These are phyloP conservation scores for Boletus speciosus DNA, from an alignment of 768 basidiomycete genomes.

Conservation along the genomic window DNA sequence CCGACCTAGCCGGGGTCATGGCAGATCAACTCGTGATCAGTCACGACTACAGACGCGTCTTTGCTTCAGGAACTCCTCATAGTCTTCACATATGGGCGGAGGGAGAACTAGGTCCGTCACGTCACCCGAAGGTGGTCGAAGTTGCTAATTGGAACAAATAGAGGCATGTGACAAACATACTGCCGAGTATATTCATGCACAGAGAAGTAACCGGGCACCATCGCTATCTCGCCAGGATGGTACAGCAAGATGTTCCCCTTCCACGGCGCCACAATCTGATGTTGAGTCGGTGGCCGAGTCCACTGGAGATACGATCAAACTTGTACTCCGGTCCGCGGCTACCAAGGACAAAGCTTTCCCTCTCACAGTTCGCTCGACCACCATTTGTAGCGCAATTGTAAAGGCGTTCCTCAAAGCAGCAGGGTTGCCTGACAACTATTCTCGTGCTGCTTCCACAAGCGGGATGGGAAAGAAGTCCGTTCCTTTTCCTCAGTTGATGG, in stretches of 20 bases:
- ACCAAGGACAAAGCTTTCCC: constrained; percentile 51
- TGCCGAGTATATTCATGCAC: constrained; percentile 58
- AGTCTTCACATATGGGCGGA: constrained; percentile 65
- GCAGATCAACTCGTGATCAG: constrained; percentile 54
- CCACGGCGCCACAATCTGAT: constrained; percentile 25
- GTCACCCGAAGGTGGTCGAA: background rate
- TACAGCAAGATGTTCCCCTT: constrained; percentile 8
- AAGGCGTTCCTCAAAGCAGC: constrained; percentile 71
- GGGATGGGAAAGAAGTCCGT: constrained; percentile 30
- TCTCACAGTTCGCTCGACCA: constrained; percentile 68
- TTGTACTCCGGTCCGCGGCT: constrained; percentile 56
- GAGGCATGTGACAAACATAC: constrained; percentile 66
- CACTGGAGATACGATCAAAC: constrained; percentile 53
- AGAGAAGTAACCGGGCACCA: constrained; percentile 25
- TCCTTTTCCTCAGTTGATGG: constrained; percentile 38
- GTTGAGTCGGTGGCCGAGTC: constrained; percentile 36
- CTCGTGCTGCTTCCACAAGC: constrained; percentile 32
- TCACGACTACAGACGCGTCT: constrained; percentile 60
- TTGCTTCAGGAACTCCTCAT: constrained; percentile 64
- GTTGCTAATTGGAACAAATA: constrained; percentile 27
- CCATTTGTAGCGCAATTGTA: constrained; percentile 73
- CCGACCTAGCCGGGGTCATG: constrained; percentile 56
- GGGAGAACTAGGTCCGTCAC: constrained; percentile 56
- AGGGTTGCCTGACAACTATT: constrained; percentile 55
- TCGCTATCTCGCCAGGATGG: constrained; percentile 19